Base-by-base conservation (phyloP, 371 early-diverging fungal species). In the Rhizopus sp. region DNA sequence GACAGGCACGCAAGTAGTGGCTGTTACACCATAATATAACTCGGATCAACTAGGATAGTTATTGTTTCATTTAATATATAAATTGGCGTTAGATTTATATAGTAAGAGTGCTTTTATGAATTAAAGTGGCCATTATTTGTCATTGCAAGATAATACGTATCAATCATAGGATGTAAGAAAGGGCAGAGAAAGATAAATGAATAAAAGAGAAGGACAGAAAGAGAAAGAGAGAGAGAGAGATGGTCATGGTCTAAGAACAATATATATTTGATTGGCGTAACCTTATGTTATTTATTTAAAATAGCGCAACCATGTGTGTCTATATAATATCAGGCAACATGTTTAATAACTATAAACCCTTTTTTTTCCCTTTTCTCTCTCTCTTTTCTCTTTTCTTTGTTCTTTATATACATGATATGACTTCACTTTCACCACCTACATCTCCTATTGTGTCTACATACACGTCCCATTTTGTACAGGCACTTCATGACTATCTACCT, bases 401-500 rank as follows among this genome's bases (percentile, higher is more conserved):
- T n/a, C 16, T 42, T 42, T 42, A n/a, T 42, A 8, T 42, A 16
- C 16, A 42, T 42, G 15, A 13, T 42, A 42, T 42, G 44, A 38
- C 39, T 41, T 39, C 60, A 34, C 32, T 41, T 10, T 54, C 45
- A 29, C 41, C 61, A 23, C 52, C 52, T 37, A 51, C 62, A 15
- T 66, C 70, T 54, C 50, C 57, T n/a, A 13, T 17, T 12, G 60
- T 63, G 10, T 60, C 70, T 30, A 54, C 63, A 4, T 41, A 66
- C 5, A 69, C 63, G 7, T 71, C 75, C 4, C 78, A 78, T 56
- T 78, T 78, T 59, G 80, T 79, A 16, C 80, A 74, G 44, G 80
- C 80, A 12, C 62, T 79, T 15, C 80, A 79, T 44, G 75, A 76
- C 47, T 79, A 74, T 57, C 44, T 76, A 9, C 77, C 80, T 30